A percentile compares a stretch with the other conserved stretches of the same genome.
Evolutionary conservation across 805 yeast species (phyloP).

Genomic region (Priceomyces fermenticarens): DNA sequence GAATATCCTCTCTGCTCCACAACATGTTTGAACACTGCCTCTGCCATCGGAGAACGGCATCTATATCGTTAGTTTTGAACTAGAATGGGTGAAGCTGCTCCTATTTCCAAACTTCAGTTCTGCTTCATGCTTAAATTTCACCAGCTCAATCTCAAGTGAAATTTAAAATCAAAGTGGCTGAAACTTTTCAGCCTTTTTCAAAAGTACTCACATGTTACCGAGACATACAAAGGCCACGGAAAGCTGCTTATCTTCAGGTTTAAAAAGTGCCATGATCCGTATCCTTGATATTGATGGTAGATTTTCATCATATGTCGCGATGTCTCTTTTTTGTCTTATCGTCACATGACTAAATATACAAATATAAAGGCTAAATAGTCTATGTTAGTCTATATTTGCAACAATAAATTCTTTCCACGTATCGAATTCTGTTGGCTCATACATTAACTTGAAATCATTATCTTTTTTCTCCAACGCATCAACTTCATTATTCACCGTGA

Average conservation of each 20-base stretch:
- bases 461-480: constrained; percentile 19
- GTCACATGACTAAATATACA: background rate
- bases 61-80: constrained; percentile 41
- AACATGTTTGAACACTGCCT: constrained; percentile 74
- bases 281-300: no score
- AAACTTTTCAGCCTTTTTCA: no score
- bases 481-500: constrained; percentile 20
- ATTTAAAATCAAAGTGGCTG: no score
- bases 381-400: constrained; percentile 9
- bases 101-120: constrained; percentile 3
- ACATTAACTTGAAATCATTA: constrained; percentile 18
- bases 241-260: constrained; percentile 24
- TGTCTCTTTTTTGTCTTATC: background rate
- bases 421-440: constrained; percentile 33
- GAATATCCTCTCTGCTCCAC: constrained; percentile 51
- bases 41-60: constrained; percentile 98
- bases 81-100: no score
- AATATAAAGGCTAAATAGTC: background rate
- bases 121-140: background rate
- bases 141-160: no score
- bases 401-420: constrained; percentile 31
- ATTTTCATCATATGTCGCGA: no score
- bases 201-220: constrained; percentile 70
- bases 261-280: background rate
- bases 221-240: constrained; percentile 88